Evolutionary conservation across 495 filamentous ascomycete genomes (phyloP).

Genomic region (Jackrogersella multiformis): DNA sequence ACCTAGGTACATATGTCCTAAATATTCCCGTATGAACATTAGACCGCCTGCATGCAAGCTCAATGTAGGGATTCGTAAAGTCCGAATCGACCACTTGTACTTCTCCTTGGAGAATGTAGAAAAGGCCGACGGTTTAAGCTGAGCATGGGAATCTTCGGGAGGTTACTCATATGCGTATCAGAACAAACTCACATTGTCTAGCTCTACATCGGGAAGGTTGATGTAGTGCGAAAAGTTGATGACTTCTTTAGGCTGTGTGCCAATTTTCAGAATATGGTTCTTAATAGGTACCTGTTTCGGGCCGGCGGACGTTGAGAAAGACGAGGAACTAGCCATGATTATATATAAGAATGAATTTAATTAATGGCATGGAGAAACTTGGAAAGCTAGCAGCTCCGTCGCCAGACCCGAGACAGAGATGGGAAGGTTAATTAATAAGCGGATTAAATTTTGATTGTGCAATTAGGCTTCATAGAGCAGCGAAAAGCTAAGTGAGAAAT

Average conservation of each 20-base stretch:
- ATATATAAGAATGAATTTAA: not conserved
- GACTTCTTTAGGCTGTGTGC: not conserved
- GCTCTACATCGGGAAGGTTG: not conserved
- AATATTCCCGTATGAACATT: too few species aligned
- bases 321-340: not conserved
- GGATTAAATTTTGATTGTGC: not conserved
- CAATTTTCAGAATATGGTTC: not conserved
- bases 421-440: not conserved
- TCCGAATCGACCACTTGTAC: not conserved
- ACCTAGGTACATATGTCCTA: too few species aligned
- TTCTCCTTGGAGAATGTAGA: not conserved
- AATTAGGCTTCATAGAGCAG: not conserved
- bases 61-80: not conserved
- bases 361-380: not conserved
- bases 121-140: not conserved
- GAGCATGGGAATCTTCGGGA: not conserved
- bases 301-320: not conserved
- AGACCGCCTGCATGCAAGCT: too few species aligned
- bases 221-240: not conserved
- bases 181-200: not conserved
- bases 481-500: not conserved
- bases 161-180: not conserved
- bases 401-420: not conserved
- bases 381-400: not conserved
- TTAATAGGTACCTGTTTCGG: not conserved